phyloP scores from a whole-genome alignment of 345 rosid species.

The Acer campestre region DNA sequence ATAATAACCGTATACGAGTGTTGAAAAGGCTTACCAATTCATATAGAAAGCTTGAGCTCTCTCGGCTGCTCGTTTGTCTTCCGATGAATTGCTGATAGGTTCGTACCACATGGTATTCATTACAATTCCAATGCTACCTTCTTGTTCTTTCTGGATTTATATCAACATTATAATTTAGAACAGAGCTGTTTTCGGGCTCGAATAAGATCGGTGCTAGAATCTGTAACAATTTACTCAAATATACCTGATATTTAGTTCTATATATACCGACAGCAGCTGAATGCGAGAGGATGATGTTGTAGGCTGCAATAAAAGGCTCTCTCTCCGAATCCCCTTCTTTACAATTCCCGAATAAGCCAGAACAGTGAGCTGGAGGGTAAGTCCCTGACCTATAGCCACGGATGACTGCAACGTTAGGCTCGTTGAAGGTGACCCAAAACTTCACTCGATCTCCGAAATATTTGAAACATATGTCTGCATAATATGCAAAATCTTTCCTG shows the following conservation, averaged over 20 bases:
- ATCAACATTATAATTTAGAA: not conserved
- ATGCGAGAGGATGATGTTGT: conserved; percentile 48
- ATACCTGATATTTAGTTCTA: conserved; percentile 32
- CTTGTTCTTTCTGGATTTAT: conserved; percentile 30
- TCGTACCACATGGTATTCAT: conserved; percentile 29
- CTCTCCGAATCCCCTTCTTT: conserved; percentile 45
- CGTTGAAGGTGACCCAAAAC: conserved; percentile 65
- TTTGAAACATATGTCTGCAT: conserved; percentile 62
- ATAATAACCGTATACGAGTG: not conserved
- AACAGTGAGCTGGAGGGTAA: conserved; percentile 54
- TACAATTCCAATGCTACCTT: conserved; percentile 36
- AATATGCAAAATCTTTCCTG: conserved; percentile 57
- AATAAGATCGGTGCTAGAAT: not conserved
- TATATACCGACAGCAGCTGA: conserved; percentile 32
- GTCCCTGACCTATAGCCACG: conserved; percentile 37
- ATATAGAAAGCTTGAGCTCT: conserved; percentile 30
- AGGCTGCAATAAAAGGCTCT: conserved; percentile 62
- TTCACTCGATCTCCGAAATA: conserved; percentile 63
- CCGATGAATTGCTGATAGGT: conserved; percentile 27
- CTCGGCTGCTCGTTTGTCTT: conserved; percentile 31
- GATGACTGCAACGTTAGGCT: conserved; percentile 43
- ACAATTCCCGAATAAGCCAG: conserved; percentile 51
- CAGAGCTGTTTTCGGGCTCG: not conserved
- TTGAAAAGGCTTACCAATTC: conserved; percentile 9
- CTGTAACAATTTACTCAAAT: not conserved